These are phyloP conservation scores for Colletotrichum aenigma DNA, from an alignment of 2,329 filamentous ascomycete species.

Conservation along the genomic window DNA sequence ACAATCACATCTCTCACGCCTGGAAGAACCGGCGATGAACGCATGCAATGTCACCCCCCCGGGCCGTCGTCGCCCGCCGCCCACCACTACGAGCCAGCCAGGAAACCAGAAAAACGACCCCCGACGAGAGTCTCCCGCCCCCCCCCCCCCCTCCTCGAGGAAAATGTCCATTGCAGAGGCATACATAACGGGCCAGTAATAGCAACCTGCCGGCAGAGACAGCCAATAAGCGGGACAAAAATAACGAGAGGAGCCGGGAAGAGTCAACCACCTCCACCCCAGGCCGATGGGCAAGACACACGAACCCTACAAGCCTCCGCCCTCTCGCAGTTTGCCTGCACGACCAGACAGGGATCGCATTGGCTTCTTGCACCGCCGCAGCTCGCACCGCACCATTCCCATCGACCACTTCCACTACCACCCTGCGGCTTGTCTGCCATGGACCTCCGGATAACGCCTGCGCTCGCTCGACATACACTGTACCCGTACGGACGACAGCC, in stretches of 20 bases:
- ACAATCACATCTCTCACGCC: background rate
- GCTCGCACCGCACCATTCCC: background rate
- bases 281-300: background rate
- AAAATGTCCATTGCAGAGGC: background rate
- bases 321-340: slow-evolving; percentile 15
- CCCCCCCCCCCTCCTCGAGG: background rate
- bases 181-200: slow-evolving; percentile 11
- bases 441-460: background rate
- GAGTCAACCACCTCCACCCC: background rate
- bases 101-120: background rate
- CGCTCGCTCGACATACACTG: background rate
- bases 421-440: background rate
- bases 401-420: background rate
- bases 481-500: background rate
- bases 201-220: background rate
- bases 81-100: background rate
- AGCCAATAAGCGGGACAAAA: slow-evolving; percentile 5
- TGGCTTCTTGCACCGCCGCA: slow-evolving; percentile 19
- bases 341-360: slow-evolving; percentile 2
- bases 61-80: background rate
- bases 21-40: slow-evolving; percentile 11
- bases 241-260: background rate
- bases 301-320: slow-evolving; percentile 11
- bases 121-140: background rate
- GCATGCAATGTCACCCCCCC: slow-evolving; percentile 11